A percentile compares a stretch with the other conserved stretches of the same genome.
These are phyloP conservation scores for Stenogyne calaminthoides DNA, from an alignment of 305 asterid species.

Conservation along the genomic window DNA sequence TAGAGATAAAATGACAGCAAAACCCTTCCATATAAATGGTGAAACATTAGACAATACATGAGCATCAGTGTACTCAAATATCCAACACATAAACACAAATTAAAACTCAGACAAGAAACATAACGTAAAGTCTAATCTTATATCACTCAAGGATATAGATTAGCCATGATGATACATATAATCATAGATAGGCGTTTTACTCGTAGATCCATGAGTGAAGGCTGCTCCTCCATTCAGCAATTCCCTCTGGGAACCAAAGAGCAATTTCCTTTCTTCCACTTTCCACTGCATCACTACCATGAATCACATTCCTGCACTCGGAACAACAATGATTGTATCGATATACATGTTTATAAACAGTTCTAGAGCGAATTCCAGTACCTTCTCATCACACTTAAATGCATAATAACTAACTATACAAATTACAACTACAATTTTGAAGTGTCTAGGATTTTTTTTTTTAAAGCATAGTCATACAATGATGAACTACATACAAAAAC, in stretches of 20 bases:
- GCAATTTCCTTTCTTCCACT: constrained; percentile 89
- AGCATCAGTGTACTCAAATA: constrained; percentile 12
- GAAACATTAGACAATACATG: background rate
- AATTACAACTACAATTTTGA: background rate
- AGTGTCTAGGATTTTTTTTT: too few species aligned
- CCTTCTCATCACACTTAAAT: too few species aligned
- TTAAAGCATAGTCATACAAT: too few species aligned
- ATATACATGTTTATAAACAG: background rate
- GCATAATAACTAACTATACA: background rate
- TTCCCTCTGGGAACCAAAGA: constrained; percentile 89
- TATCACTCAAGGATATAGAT: background rate
- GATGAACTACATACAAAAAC: background rate
- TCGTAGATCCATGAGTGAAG: constrained; percentile 83
- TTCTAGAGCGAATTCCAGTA: background rate
- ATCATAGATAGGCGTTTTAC: constrained; percentile 23
- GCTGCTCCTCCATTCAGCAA: constrained; percentile 84
- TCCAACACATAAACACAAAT: background rate
- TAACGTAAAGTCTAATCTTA: constrained; percentile 20
- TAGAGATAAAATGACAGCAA: background rate
- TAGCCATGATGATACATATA: constrained; percentile 13
- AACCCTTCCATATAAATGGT: background rate
- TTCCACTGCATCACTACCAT: constrained; percentile 89
- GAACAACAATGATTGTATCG: background rate
- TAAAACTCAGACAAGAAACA: constrained; percentile 6
- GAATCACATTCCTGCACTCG: constrained; percentile 76